phyloP scores from a whole-genome alignment of 1,139 yeast species.

The Pichia sorboxylosa region DNA sequence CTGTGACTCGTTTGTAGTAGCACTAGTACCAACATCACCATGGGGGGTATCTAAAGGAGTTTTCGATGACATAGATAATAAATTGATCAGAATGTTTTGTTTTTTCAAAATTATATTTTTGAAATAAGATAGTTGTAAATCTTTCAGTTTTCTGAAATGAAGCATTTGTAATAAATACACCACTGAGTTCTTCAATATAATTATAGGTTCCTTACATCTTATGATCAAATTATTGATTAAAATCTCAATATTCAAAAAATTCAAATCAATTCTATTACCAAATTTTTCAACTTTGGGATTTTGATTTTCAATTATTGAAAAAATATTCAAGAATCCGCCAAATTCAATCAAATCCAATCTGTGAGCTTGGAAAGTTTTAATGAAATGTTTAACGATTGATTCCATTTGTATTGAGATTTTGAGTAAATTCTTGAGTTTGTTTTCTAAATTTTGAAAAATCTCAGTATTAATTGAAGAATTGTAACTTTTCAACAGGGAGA shows the following conservation, averaged over 20 bases:
- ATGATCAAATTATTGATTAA: conserved; percentile 20
- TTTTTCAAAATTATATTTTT: conserved; percentile 19
- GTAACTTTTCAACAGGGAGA: conserved; percentile 18
- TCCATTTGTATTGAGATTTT: conserved; percentile 15
- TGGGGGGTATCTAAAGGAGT: conserved; percentile 11
- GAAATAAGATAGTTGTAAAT: conserved; percentile 22
- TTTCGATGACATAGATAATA: conserved; percentile 15
- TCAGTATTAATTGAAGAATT: conserved; percentile 14
- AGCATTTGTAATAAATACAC: conserved; percentile 18
- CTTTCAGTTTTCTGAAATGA: conserved; percentile 24
- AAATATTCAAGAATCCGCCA: conserved; percentile 27
- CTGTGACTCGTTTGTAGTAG: no score
- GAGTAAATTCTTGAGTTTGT: conserved; percentile 11
- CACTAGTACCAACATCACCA: not conserved
- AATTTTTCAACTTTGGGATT: conserved; percentile 22
- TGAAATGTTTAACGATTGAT: conserved; percentile 13
- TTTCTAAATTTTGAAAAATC: conserved; percentile 20
- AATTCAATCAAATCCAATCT: conserved; percentile 21
- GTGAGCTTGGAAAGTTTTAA: conserved; percentile 17
- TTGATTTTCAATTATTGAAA: conserved; percentile 23
- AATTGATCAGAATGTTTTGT: conserved; percentile 18
- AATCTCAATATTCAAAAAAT: conserved; percentile 24
- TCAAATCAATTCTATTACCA: conserved; percentile 26
- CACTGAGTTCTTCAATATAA: conserved; percentile 21
- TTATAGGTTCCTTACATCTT: conserved; percentile 24